Percentiles rank a stretch among this genome's conserved stretches.
Evolutionary conservation across 768 basidiomycete species (phyloP).

Genomic region (Agaricus blazei): DNA sequence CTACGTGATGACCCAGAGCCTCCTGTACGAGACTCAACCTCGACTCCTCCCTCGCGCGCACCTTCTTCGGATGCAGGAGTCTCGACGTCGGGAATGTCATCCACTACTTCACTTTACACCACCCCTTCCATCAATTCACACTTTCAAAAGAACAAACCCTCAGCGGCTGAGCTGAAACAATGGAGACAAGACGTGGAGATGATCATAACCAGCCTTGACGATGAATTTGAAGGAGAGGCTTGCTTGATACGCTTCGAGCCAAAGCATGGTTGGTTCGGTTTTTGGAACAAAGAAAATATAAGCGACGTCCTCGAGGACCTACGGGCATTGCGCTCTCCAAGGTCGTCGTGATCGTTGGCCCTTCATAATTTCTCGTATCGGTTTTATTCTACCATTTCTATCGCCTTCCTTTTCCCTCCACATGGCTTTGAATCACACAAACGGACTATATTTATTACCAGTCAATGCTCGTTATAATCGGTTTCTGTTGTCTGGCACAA

Average conservation of each 20-base stretch:
- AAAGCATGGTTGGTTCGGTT: slow-evolving; percentile 21
- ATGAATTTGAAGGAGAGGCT: slow-evolving; percentile 1
- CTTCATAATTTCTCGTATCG: too few relatives aligned
- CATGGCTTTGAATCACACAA: not conserved
- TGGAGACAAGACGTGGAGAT: not conserved
- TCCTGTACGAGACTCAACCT: not conserved
- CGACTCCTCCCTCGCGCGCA: not conserved
- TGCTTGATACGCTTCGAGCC: slow-evolving; percentile 2
- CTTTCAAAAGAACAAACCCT: not conserved
- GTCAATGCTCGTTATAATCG: too few relatives aligned
- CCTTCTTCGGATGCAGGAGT: not conserved
- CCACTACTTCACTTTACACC: not conserved
- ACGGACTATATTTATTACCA: not conserved
- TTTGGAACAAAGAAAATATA: slow-evolving; percentile 23
- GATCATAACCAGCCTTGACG: not conserved
- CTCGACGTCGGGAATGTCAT: not conserved
- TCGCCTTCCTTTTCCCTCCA: not conserved
- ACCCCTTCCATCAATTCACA: not conserved
- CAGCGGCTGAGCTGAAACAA: not conserved
- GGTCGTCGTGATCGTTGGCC: not conserved
- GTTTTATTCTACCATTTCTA: not conserved
- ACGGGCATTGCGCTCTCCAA: slow-evolving; percentile 19
- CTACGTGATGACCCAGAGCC: not conserved
- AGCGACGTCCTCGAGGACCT: slow-evolving; percentile 22
- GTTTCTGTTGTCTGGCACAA: not conserved